Conservation (phyloP, 2,329 filamentous ascomycete species). For the Talaromyces sp. region DNA sequence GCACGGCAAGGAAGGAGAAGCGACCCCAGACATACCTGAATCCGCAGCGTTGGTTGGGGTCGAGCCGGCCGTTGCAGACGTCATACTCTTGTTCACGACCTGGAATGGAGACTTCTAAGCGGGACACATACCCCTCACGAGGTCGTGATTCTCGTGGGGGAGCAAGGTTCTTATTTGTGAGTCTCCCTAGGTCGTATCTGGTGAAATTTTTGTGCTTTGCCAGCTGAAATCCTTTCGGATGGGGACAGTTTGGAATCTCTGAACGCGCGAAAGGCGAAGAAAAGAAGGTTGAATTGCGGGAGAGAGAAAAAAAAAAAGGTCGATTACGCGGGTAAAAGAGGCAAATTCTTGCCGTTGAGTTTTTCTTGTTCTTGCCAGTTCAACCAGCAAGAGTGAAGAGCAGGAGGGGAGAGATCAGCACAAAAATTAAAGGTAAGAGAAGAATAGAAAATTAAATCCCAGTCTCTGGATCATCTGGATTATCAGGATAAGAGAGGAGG, state of each 20-base stretch:
- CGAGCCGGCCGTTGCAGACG: slow-evolving; percentile 38
- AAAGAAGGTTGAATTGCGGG: background rate
- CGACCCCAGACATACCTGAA: slow-evolving; percentile 33
- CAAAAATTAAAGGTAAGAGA: background rate
- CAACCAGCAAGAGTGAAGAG: background rate
- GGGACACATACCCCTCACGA: slow-evolving; percentile 39
- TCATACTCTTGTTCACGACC: slow-evolving; percentile 36
- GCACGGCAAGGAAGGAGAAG: background rate
- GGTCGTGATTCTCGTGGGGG: slow-evolving; percentile 4
- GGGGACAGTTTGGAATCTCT: too few species aligned
- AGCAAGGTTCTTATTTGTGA: background rate
- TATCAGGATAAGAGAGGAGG: slow-evolving; percentile 6
- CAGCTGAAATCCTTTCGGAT: too few species aligned
- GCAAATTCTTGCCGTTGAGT: slow-evolving; percentile 33
- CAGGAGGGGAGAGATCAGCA: slow-evolving; percentile 2
- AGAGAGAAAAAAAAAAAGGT: slow-evolving; percentile 7
- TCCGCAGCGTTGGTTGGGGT: slow-evolving; percentile 29
- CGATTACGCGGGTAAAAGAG: slow-evolving; percentile 27
- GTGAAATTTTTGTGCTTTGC: too few species aligned
- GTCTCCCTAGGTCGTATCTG: too few species aligned
- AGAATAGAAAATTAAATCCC: slow-evolving; percentile 11
- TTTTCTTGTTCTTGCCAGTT: slow-evolving; percentile 10
- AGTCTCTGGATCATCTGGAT: background rate
- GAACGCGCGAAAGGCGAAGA: too few species aligned
- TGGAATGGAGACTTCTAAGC: slow-evolving; percentile 20